Evolutionary conservation across 495 filamentous ascomycete species (phyloP), one percentile per base, ranked within the genome.

Genomic region (Trichoderma gamsii): DNA sequence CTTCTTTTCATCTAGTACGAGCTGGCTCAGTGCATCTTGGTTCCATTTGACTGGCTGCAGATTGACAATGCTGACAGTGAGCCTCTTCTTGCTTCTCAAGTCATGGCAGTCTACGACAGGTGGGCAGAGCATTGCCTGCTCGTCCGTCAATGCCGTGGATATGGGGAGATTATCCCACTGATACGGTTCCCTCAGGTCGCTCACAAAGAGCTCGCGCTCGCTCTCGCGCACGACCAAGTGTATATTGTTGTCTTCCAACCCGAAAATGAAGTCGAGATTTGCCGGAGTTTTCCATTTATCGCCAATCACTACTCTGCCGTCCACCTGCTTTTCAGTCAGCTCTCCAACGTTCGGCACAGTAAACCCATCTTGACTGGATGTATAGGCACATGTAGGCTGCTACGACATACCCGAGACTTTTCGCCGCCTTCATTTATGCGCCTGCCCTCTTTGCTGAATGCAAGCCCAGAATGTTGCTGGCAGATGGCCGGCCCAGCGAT

Each of bases 1-100:
- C 61, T 84, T 79, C 61, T 81, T 76, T 0, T 73, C 61, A 0
- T 84, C 78, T 2, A 89, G 75, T 4, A 88, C 83, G 0, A 90
- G 77, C 0, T 79, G 78, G 32, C 85, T 80, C 70, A 89, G 88
- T 11, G 84, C 85, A 5, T 77, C 73, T 3, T 76, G 71, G 68
- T 87, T 80, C 81, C 82, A 89, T 1, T 70, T 71, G 25, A 87
- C 82, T 29, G 81, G 77, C 23, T 51, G 44, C 25, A 84, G 69
- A 11, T 74, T 59, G 67, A 77, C 72, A 63, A 79, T 66, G 66
- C 70, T 73, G 64, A 80, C 74, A 67, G 77, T 69, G 69, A 79
- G 70, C 78, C 78, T 83, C 69, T 75, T 71, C 72, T 83, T 83
- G 66, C 76, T 73, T 64, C 75, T 78, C 46, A 83, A 76, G 35